Percentiles rank a stretch among this genome's conserved stretches.
Conservation (phyloP, 257 asterid genomes). For the Anisodus tanguticus region DNA sequence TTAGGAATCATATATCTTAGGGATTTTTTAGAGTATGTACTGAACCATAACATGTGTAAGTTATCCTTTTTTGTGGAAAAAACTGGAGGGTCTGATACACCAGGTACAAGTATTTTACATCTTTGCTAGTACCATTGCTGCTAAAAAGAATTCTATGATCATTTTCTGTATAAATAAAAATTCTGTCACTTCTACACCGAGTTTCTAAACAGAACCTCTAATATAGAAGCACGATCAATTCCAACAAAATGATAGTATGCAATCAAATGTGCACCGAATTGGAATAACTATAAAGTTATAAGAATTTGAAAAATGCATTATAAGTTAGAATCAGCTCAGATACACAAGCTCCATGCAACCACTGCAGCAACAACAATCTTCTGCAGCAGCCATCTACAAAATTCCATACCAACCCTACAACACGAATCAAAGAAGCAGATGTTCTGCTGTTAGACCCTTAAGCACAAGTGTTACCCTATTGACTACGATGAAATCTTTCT, state of each 20-base stretch:
- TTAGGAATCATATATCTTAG: neutral
- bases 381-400: neutral
- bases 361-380: neutral
- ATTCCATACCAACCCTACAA: neutral
- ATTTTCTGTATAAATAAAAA: neutral
- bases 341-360: neutral
- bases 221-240: neutral
- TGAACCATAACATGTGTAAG: neutral
- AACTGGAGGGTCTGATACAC: neutral
- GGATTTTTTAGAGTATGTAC: neutral
- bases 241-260: neutral
- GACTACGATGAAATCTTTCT: conserved; percentile 31
- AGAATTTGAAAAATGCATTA: neutral
- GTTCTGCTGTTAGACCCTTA: neutral
- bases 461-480: neutral
- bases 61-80: neutral
- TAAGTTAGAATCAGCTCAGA: neutral
- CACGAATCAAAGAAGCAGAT: neutral
- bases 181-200: neutral
- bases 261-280: neutral
- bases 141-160: neutral
- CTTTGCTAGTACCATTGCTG: neutral
- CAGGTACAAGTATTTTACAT: neutral
- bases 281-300: neutral
- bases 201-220: neutral